Evolutionary conservation across 2,329 filamentous ascomycete genomes (phyloP).

Genomic region (Pyrenophora graminea): DNA sequence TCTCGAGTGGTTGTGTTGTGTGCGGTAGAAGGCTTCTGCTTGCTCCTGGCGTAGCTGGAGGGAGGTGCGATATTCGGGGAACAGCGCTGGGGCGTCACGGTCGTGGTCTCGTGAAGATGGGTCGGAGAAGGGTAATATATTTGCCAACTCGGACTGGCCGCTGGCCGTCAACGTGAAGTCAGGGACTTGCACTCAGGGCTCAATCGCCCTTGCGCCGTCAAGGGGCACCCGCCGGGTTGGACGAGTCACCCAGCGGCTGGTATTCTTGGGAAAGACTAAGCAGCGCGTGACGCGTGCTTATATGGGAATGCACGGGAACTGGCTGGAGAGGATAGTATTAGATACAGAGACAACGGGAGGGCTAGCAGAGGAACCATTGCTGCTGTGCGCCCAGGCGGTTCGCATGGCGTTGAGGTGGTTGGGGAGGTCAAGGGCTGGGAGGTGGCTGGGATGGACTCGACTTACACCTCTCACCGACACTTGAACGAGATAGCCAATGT

Average conservation of each 20-base stretch:
- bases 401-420: constrained; percentile 10
- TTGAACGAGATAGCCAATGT: constrained; percentile 11
- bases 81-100: constrained; percentile 34
- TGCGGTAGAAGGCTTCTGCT: constrained; percentile 41
- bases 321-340: constrained; percentile 27
- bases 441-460: constrained; percentile 24
- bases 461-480: constrained; percentile 24
- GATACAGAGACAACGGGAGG: constrained; percentile 28
- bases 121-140: constrained; percentile 32
- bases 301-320: constrained; percentile 23
- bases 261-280: constrained; percentile 12
- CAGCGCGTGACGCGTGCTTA: constrained; percentile 21
- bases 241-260: constrained; percentile 22
- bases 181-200: constrained; percentile 12
- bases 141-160: constrained; percentile 30
- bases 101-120: constrained; percentile 45
- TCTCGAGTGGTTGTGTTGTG: constrained; percentile 48
- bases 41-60: constrained; percentile 51
- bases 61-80: constrained; percentile 39
- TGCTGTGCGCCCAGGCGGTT: constrained; percentile 18
- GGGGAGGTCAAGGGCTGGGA: constrained; percentile 21
- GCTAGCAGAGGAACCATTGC: constrained; percentile 31
- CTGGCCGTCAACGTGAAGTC: constrained; percentile 37
- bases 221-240: constrained; percentile 27
- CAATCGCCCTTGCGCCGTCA: constrained; percentile 26